A percentile compares a stretch with the other conserved stretches of the same genome.
These are phyloP conservation scores for Holtermanniella nyarrowii DNA, from an alignment of 768 basidiomycete genomes.

Conservation along the genomic window DNA sequence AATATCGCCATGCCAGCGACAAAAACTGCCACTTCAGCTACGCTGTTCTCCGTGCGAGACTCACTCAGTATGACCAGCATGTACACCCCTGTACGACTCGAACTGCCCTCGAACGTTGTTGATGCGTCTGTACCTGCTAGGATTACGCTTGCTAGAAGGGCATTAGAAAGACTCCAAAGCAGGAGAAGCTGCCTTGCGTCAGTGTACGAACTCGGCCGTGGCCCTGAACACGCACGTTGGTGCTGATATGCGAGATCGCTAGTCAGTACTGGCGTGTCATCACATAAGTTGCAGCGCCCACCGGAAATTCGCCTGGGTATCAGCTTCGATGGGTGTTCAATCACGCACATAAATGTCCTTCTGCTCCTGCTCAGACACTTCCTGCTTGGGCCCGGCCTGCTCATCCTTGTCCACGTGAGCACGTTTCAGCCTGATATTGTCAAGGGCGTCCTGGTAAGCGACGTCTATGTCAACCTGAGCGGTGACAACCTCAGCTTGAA, in stretches of 20 bases:
- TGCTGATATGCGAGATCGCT: no score
- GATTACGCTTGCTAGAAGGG: conserved; percentile 36
- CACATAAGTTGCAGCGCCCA: conserved; percentile 39
- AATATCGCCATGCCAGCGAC: conserved; percentile 42
- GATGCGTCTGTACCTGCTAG: conserved; percentile 25
- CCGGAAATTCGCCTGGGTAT: conserved; percentile 3
- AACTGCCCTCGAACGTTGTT: conserved; percentile 19
- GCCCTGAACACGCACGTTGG: conserved; percentile 21
- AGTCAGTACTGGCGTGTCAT: conserved; percentile 34
- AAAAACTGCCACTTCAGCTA: conserved; percentile 18
- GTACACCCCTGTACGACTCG: conserved; percentile 28
- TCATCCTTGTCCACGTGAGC: conserved; percentile 22
- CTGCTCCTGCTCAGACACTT: conserved; percentile 34
- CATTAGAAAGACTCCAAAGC: conserved; percentile 38
- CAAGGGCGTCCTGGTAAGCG: conserved; percentile 72
- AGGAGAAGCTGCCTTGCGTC: conserved; percentile 27
- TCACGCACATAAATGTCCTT: conserved; percentile 37
- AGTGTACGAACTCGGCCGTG: background rate
- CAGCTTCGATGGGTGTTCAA: background rate
- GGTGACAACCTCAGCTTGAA: conserved; percentile 76
- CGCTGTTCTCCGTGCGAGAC: background rate
- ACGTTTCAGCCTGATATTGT: conserved; percentile 52
- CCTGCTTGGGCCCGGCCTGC: conserved; percentile 8
- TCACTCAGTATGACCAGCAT: conserved; percentile 36
- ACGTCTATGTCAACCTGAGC: conserved; percentile 72